Evolutionary conservation across 2,329 filamentous ascomycete species (phyloP).

Genomic region (Zasmidium cellare): DNA sequence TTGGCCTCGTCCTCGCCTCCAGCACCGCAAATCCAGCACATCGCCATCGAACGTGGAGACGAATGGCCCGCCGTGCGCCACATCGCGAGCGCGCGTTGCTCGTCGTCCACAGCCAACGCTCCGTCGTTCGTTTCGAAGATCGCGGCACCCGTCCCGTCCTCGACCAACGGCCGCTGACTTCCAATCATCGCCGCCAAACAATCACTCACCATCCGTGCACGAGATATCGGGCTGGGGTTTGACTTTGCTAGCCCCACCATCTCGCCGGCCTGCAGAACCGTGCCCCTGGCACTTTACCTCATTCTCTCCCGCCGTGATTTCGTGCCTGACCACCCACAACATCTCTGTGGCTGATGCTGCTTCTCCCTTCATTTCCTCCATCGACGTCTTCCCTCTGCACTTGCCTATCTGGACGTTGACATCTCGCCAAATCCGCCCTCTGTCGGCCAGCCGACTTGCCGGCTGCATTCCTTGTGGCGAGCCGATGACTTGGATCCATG

Average conservation of each 20-base stretch:
- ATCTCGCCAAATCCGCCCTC: neutral
- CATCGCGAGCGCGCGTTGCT: neutral
- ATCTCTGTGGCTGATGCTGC: neutral
- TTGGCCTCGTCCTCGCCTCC: neutral
- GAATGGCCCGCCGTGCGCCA: neutral
- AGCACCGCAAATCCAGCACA: neutral
- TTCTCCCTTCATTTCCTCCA: slow-evolving; percentile 3
- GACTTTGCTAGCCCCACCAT: neutral
- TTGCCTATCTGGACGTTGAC: neutral
- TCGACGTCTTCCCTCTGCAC: neutral
- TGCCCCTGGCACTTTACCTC: slow-evolving; percentile 3
- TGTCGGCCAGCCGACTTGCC: neutral
- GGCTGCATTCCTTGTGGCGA: neutral
- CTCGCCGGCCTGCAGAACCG: neutral
- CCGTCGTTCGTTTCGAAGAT: neutral
- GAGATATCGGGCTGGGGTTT: neutral
- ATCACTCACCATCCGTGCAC: neutral
- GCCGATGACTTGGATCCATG: neutral
- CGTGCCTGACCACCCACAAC: neutral
- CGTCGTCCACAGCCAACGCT: neutral
- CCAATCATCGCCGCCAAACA: neutral
- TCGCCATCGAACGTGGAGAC: neutral
- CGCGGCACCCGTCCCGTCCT: neutral
- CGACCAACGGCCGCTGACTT: neutral
- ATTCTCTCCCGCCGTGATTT: neutral